Conservation (phyloP, 768 basidiomycete species). For the Tulasnella sp. region DNA sequence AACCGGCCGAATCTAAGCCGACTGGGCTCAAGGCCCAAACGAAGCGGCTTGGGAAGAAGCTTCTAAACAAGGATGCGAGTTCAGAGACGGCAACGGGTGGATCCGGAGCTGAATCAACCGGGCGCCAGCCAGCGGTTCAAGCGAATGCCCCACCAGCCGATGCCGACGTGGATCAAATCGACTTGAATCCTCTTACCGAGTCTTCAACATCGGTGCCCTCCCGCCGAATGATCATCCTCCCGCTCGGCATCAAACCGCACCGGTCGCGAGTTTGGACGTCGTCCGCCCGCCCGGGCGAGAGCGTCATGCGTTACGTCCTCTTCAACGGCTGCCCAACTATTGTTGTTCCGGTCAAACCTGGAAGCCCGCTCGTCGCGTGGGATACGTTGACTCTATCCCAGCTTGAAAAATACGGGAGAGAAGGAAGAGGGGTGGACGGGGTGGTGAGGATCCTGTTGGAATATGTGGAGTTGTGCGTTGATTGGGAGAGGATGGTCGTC, state of each 20-base stretch:
- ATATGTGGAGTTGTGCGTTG: conserved; percentile 63
- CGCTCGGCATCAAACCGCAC: conserved; percentile 65
- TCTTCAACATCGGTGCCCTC: conserved; percentile 41
- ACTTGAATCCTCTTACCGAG: not conserved
- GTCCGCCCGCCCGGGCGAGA: conserved; percentile 63
- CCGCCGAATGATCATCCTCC: conserved; percentile 59
- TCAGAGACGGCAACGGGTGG: not conserved
- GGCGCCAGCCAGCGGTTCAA: not conserved
- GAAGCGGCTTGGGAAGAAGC: not conserved
- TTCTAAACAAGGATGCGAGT: not conserved
- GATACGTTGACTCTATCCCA: conserved; percentile 61
- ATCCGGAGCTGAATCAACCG: not conserved
- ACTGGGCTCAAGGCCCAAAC: not conserved
- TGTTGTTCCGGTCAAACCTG: conserved; percentile 61
- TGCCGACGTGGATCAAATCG: not conserved
- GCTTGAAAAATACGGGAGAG: conserved; percentile 55
- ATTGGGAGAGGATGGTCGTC: conserved; percentile 60
- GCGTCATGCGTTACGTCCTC: conserved; percentile 63
- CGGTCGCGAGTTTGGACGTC: conserved; percentile 59
- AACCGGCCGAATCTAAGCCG: not conserved
- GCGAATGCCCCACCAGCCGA: not conserved
- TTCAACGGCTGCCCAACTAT: conserved; percentile 65
- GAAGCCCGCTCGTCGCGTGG: conserved; percentile 66
- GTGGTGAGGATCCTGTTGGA: conserved; percentile 60
- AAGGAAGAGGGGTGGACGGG: conserved; percentile 52